phyloP scores from a whole-genome alignment of 2,329 filamentous ascomycete genomes.

The Rhytidhysteron rufulum region DNA sequence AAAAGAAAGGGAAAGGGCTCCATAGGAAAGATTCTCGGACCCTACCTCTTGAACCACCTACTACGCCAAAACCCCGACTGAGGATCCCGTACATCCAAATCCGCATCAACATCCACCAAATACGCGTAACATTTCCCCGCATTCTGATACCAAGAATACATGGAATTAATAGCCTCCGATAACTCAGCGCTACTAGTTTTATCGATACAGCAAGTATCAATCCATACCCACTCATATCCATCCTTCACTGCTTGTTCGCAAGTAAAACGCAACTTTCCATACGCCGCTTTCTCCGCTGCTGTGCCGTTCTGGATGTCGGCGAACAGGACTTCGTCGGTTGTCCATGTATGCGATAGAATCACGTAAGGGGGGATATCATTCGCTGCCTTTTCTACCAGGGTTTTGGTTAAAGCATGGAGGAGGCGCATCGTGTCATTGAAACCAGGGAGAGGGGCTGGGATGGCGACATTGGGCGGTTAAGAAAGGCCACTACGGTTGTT shows the following conservation, averaged over 20 bases:
- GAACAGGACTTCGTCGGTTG: neutral
- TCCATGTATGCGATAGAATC: constrained; percentile 1
- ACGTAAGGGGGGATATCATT: neutral
- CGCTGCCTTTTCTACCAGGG: neutral
- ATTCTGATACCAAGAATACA: neutral
- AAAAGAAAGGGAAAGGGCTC: too few species aligned
- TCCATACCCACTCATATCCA: neutral
- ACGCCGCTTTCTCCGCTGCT: neutral
- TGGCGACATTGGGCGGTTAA: too few species aligned
- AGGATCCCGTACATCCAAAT: neutral
- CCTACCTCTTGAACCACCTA: too few species aligned
- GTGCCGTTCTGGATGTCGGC: neutral
- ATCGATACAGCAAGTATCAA: constrained; percentile 3
- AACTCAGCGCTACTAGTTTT: neutral
- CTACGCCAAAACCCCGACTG: neutral
- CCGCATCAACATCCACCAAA: constrained; percentile 1
- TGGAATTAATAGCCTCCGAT: neutral
- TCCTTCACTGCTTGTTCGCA: neutral
- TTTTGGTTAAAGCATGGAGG: neutral
- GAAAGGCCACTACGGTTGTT: too few species aligned
- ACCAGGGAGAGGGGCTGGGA: too few species aligned
- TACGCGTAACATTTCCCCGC: neutral
- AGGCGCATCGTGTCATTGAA: too few species aligned
- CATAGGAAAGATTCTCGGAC: too few species aligned
- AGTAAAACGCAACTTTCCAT: neutral